Evolutionary conservation across 2,329 filamentous ascomycete species (phyloP).

Genomic region (Monosporascus sp.): DNA sequence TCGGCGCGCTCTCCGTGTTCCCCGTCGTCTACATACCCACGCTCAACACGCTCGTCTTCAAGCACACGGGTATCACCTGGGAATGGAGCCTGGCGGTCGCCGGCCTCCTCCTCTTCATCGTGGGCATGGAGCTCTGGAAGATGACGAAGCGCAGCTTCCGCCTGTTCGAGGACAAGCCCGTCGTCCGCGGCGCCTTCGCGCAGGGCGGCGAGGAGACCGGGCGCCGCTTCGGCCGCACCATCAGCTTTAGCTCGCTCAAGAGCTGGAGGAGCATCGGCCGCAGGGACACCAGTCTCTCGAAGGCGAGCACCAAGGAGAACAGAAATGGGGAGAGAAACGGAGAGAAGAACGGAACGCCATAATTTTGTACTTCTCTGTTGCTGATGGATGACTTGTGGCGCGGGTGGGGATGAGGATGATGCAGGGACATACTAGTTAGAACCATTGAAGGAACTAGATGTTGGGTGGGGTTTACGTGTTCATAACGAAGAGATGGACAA

Average conservation of each 20-base stretch:
- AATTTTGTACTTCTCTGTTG: too few relatives aligned
- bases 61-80: constrained; percentile 67
- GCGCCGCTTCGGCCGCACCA: constrained; percentile 39
- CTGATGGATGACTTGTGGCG: too few relatives aligned
- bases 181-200: constrained; percentile 45
- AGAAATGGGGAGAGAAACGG: constrained; percentile 2
- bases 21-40: constrained; percentile 68
- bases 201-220: constrained; percentile 45
- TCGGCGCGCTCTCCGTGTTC: constrained; percentile 58
- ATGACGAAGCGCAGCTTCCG: constrained; percentile 54
- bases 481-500: too few relatives aligned
- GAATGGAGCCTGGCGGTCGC: constrained; percentile 68
- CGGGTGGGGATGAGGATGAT: not conserved
- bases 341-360: not conserved
- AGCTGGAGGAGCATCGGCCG: constrained; percentile 32
- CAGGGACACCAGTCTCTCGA: constrained; percentile 21
- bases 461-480: too few relatives aligned
- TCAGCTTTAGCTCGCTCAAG: constrained; percentile 48
- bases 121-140: constrained; percentile 69
- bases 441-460: too few relatives aligned
- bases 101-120: constrained; percentile 58
- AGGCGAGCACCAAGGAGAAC: constrained; percentile 13
- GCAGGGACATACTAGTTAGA: not conserved
- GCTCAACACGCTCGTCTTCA: constrained; percentile 66
- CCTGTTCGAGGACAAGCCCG: constrained; percentile 47